Evolutionary conservation across 768 basidiomycete species (phyloP), one percentile per base, ranked within the genome.

Genomic region (Cystobasidium onofrii): DNA sequence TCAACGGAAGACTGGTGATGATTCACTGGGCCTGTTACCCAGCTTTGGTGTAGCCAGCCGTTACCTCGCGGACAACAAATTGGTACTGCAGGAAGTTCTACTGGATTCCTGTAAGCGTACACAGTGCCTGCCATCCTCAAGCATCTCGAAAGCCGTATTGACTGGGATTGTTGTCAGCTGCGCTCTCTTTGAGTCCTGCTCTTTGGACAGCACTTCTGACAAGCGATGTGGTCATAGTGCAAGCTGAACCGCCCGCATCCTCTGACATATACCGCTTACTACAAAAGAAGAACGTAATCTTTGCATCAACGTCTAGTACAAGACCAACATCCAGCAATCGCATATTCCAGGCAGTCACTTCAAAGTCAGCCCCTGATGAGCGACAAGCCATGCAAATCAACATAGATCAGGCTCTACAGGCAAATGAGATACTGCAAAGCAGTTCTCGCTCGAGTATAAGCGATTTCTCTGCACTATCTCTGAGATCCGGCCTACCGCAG

Each of bases 151-250:
- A n/a, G n/a, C n/a, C n/a, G n/a, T n/a, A n/a, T n/a, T n/a, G n/a
- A n/a, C n/a, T n/a, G n/a, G n/a, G n/a, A n/a, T n/a, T n/a, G 46
- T 17, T 33, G 9, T 27, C 29, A 36, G 33, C 57, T 29, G 1
- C 25, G 31, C 25, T 17, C 15, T 9, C 29, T 29, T 29, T 60
- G 57, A 60, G 57, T 34, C 55, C 55, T 27, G 6, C 15, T 12
- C 20, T 55, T 55, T 71, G 69, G 69, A 71, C 69, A 60, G 33
- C 50, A 10, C 27, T 71, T 27, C 69, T 57, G 10, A 39, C 50
- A 18, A 55, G 50, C 55, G 69, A 71, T 25, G 55, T 71, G 25
- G 34, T 71, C 6, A 25, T 71, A 25, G 54, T 60, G 20, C 34
- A 34, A n/a, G 20, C 69, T 7, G 27, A 33, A 12, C 69, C 69